Evolutionary conservation across 2,329 filamentous ascomycete species (phyloP).

Genomic region (Leptographium radiaticola): DNA sequence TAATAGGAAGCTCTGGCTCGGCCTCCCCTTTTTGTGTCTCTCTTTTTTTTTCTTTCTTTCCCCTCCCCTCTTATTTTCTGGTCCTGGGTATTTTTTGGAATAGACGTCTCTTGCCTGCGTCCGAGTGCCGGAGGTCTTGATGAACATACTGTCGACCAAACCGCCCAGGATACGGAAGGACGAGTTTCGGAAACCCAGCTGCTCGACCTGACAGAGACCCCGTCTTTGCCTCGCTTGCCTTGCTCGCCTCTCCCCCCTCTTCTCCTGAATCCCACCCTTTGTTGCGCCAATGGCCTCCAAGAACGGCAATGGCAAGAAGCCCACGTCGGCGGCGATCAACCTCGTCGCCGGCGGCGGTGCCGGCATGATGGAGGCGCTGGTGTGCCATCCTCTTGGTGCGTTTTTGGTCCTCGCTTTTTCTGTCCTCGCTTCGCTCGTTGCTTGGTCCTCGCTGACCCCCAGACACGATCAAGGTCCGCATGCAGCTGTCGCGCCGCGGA

Average conservation of each 20-base stretch:
- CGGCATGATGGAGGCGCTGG: conserved; percentile 98
- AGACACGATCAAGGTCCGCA: conserved; percentile 98
- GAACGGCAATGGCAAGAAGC: conserved; percentile 41
- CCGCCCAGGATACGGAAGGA: conserved; percentile 13
- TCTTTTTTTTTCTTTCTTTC: neutral
- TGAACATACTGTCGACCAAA: conserved; percentile 11
- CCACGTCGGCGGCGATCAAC: conserved; percentile 72
- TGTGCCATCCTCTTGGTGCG: conserved; percentile 82
- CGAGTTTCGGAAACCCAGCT: conserved; percentile 11
- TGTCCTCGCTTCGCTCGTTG: conserved; percentile 1
- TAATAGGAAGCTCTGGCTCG: neutral
- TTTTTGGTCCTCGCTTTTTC: conserved; percentile 1
- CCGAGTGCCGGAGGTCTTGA: conserved; percentile 3
- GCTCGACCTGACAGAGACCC: neutral
- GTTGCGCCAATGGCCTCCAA: conserved; percentile 25
- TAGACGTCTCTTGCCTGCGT: neutral
- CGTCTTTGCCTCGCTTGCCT: neutral
- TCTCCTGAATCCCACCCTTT: neutral
- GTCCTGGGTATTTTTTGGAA: too few relatives aligned
- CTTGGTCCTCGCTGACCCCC: neutral
- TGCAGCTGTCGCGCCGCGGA: conserved; percentile 89
- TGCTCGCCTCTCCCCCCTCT: neutral
- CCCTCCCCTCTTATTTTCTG: neutral
- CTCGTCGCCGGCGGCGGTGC: conserved; percentile 91
- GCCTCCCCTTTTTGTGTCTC: too few relatives aligned